Conservation (phyloP, 225 moss, liverwort and hornwort genomes). For the Anthoceros angustus region DNA sequence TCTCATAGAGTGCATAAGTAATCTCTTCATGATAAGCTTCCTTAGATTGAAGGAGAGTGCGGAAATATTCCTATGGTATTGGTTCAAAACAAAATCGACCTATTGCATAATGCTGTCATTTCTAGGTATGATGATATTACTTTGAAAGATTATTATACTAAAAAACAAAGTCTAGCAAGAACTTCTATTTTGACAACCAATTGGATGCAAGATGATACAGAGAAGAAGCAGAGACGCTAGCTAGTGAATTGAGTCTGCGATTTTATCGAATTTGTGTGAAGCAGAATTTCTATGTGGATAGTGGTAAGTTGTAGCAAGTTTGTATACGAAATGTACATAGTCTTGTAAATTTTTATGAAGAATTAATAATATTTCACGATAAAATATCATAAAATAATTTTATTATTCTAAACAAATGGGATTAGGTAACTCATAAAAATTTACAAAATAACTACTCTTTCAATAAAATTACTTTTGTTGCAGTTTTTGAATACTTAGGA, state of each 20-base stretch:
- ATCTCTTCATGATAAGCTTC: neutral
- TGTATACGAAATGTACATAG: too few species aligned
- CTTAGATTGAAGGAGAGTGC: slow-evolving; percentile 75
- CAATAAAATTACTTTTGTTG: too few species aligned
- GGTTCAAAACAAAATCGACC: slow-evolving; percentile 91
- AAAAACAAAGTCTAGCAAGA: too few species aligned
- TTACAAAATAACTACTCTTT: too few species aligned
- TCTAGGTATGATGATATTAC: slow-evolving; percentile 30
- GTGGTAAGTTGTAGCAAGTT: slow-evolving; percentile 25
- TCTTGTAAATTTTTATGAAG: too few species aligned
- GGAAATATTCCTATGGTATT: slow-evolving; percentile 81
- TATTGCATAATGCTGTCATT: slow-evolving; percentile 50
- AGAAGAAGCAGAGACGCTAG: slow-evolving; percentile 85
- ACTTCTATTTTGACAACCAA: too few species aligned
- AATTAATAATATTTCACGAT: too few species aligned
- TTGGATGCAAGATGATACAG: too few species aligned
- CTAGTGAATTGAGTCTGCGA: slow-evolving; percentile 52
- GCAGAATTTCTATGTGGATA: slow-evolving; percentile 71
- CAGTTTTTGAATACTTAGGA: too few species aligned
- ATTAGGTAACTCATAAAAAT: too few species aligned
- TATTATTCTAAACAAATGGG: too few species aligned
- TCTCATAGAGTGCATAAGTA: neutral
- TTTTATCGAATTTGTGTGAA: slow-evolving; percentile 92
- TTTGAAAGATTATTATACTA: neutral
- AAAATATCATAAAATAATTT: too few species aligned